Percentiles rank a stretch among this genome's conserved stretches.
Evolutionary conservation across 495 filamentous ascomycete species (phyloP).

Genomic region (Tuber aestivum): DNA sequence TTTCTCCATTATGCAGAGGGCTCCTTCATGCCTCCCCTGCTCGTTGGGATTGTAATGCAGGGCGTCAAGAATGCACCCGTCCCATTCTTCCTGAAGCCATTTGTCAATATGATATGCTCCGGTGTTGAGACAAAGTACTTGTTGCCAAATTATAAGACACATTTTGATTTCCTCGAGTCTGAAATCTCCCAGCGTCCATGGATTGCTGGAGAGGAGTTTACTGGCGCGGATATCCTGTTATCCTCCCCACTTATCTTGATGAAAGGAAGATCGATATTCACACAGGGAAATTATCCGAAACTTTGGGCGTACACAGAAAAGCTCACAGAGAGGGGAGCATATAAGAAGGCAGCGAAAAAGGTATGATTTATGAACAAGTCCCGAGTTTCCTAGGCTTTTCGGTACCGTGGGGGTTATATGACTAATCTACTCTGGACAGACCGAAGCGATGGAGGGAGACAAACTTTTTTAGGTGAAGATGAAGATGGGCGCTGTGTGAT

Average conservation of each 20-base stretch:
- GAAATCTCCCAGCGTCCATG: constrained; percentile 62
- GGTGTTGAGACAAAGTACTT: constrained; percentile 59
- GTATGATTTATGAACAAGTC: constrained; percentile 17
- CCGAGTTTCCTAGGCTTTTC: background rate
- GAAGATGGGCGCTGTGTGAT: background rate
- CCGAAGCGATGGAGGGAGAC: constrained; percentile 19
- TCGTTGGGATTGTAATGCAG: constrained; percentile 55
- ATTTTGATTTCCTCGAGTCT: constrained; percentile 67
- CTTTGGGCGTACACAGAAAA: constrained; percentile 58
- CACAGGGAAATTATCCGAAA: constrained; percentile 54
- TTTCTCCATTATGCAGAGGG: constrained; percentile 80
- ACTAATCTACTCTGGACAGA: constrained; percentile 17
- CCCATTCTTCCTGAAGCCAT: constrained; percentile 80
- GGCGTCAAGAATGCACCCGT: constrained; percentile 59
- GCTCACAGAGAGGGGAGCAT: constrained; percentile 59
- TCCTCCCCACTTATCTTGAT: constrained; percentile 64
- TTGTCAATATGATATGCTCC: constrained; percentile 59
- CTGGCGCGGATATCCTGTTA: constrained; percentile 74
- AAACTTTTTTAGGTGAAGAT: background rate
- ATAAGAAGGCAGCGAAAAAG: constrained; percentile 48
- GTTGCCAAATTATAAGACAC: constrained; percentile 56
- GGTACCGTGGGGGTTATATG: background rate
- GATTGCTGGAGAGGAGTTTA: constrained; percentile 65
- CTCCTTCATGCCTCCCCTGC: constrained; percentile 63
- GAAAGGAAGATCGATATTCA: constrained; percentile 45